Evolutionary conservation across 345 rosid species (phyloP).

Genomic region (Pistacia vera): DNA sequence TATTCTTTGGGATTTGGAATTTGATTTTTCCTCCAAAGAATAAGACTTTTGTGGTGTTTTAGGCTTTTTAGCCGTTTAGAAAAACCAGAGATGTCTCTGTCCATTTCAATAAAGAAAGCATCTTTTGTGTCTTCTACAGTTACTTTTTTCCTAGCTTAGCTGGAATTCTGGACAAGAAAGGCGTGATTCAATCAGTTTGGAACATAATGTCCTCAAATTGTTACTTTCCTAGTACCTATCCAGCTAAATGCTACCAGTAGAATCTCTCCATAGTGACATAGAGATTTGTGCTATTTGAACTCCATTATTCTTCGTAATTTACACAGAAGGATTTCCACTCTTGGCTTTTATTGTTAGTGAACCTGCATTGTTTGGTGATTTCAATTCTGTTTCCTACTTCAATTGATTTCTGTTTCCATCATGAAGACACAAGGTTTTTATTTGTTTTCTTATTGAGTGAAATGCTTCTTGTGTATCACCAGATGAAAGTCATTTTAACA

Average conservation of each 20-base stretch:
- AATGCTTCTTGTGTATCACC: background rate
- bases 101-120: slow-evolving; percentile 31
- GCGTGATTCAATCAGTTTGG: slow-evolving; percentile 27
- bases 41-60: slow-evolving; percentile 16
- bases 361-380: background rate
- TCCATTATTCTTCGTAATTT: slow-evolving; percentile 5
- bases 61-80: background rate
- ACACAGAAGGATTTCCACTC: background rate
- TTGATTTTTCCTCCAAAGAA: slow-evolving; percentile 24
- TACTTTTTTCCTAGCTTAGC: slow-evolving; percentile 24
- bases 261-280: slow-evolving; percentile 19
- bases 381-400: background rate
- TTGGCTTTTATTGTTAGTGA: background rate
- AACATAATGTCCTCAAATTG: slow-evolving; percentile 5
- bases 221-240: slow-evolving; percentile 20
- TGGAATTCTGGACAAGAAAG: slow-evolving; percentile 28
- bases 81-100: slow-evolving; percentile 28
- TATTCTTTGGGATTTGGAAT: slow-evolving; percentile 36
- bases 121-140: slow-evolving; percentile 16
- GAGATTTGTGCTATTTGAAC: slow-evolving; percentile 25
- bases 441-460: no score
- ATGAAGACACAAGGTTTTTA: background rate
- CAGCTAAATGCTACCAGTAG: slow-evolving; percentile 23
- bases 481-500: background rate
- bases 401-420: background rate